Evolutionary conservation across 352 stramenopile genomes (phyloP), one percentile per base, ranked within the genome.

Genomic region (Phytopythium chamaehyphon): DNA sequence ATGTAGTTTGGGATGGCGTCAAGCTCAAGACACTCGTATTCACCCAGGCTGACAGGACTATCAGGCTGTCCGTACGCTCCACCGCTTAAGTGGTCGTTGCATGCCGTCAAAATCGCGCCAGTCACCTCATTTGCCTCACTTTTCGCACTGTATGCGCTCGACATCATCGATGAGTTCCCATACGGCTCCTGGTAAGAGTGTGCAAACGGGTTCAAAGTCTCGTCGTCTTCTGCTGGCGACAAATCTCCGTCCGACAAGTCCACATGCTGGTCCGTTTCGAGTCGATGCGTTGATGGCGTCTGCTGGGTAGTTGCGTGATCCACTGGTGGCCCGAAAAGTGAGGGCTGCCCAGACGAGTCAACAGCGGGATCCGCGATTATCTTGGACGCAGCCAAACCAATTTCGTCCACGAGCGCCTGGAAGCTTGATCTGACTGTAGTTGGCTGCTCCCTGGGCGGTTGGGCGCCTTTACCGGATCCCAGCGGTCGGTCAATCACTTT

Each of bases 1-100:
- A 74, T 70, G 56, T 88, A 88, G 33, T 88, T 80, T 2, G 79
- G 79, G 46, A 90, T 90, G 9, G 79, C 80, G 23, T 84, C 70
- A 45, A 86, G 73, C 4, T 88, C 77, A 24, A 90, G 57, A 37
- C 79, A 90, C 50, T 90, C 79, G 40, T 87, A 90, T 26, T 86
- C 79, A 9, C 61, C 61, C 28, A 90, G 47, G 50, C 71, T 81
- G 40, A 87, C 73, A 6, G 71, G 71, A 50, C 69, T 86, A 28
- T 79, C 66, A 2, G 64, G 64, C 6, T 62, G 55, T 9, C 73
- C 60, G 2, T 21, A 40, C 2, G 38, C 61, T 31, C 62, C 46
- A 24, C 19, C 55, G n/a, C 64, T 38, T 7, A 15, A 9, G 31
- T 51, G n/a, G 19, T 12, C 19, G 5, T 31, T 40, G 28, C 28